These are phyloP conservation scores for Phytophthora macrochlamydospora DNA, from an alignment of 352 stramenopile genomes.

Conservation along the genomic window DNA sequence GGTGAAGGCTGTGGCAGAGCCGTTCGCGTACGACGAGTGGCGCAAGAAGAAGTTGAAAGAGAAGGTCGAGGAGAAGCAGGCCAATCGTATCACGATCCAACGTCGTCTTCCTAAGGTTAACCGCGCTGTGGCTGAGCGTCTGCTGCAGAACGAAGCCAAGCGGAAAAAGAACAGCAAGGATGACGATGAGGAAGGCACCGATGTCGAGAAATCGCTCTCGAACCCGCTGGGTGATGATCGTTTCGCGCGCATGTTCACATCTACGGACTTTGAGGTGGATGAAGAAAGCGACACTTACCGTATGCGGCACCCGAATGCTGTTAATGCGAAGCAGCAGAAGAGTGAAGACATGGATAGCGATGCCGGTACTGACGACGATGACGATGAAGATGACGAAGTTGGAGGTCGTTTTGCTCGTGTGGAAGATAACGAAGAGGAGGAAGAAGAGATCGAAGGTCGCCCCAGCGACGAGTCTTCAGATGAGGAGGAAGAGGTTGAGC, in stretches of 20 bases:
- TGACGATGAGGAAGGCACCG: constrained; percentile 27
- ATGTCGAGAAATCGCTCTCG: constrained; percentile 37
- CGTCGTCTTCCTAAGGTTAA: constrained; percentile 92
- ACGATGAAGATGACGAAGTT: constrained; percentile 58
- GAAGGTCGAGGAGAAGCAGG: constrained; percentile 89
- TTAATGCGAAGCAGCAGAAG: constrained; percentile 65
- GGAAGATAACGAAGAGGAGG: constrained; percentile 64
- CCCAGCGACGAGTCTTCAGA: constrained; percentile 73
- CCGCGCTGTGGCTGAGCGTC: constrained; percentile 82
- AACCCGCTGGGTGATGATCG: constrained; percentile 95
- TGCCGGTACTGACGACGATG: constrained; percentile 67
- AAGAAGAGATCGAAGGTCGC: constrained; percentile 61
- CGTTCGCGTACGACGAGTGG: constrained; percentile 98
- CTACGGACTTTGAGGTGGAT: constrained; percentile 98
- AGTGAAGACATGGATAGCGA: constrained; percentile 94
- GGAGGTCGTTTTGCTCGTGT: constrained; percentile 74
- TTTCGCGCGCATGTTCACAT: constrained; percentile 97
- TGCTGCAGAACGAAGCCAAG: constrained; percentile 80
- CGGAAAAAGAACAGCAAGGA: constrained; percentile 57
- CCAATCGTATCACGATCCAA: constrained; percentile 91
- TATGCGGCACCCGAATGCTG: constrained; percentile 94
- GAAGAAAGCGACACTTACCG: constrained; percentile 96
- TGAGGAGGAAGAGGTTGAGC: constrained; percentile 48
- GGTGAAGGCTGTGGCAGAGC: constrained; percentile 95
- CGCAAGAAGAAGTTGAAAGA: constrained; percentile 97